Conservation (phyloP, 108 stramenopile species). For the Cyclotella kingstonii region DNA sequence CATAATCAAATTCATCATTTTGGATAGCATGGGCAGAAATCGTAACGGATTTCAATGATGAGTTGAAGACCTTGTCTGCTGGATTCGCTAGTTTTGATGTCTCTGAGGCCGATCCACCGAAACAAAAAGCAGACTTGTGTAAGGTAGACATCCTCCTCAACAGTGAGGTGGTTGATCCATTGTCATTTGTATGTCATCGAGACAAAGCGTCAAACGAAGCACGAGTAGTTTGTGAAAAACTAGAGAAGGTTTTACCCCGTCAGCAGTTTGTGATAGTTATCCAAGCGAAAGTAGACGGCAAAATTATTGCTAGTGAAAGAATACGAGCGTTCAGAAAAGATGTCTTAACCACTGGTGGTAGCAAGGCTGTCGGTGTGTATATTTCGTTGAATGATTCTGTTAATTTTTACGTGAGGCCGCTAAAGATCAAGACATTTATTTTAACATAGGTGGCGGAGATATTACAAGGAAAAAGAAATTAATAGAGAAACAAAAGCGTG, state of each 20-base stretch:
- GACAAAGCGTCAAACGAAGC: slow-evolving; percentile 75
- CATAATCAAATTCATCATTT: not conserved
- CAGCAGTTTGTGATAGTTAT: slow-evolving; percentile 98
- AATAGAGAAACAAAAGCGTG: slow-evolving; percentile 96
- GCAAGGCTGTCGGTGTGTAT: slow-evolving; percentile 84
- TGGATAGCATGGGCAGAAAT: slow-evolving; percentile 82
- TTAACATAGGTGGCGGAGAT: slow-evolving; percentile 78
- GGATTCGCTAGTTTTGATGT: slow-evolving; percentile 81
- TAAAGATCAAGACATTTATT: not conserved
- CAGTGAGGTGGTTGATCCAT: slow-evolving; percentile 85
- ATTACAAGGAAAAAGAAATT: slow-evolving; percentile 97
- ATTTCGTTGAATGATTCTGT: not conserved
- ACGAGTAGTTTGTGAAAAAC: slow-evolving; percentile 83
- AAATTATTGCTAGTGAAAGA: slow-evolving; percentile 79
- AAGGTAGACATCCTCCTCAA: slow-evolving; percentile 97
- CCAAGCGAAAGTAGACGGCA: slow-evolving; percentile 92
- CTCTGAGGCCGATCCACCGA: slow-evolving; percentile 63
- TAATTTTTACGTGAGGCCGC: not conserved
- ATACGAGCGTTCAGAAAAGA: slow-evolving; percentile 96
- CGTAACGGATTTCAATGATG: slow-evolving; percentile 83
- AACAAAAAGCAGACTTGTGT: slow-evolving; percentile 71
- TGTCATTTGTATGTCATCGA: slow-evolving; percentile 91
- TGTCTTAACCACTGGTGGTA: slow-evolving; percentile 90
- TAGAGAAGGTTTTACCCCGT: slow-evolving; percentile 89
- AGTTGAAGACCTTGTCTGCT: slow-evolving; percentile 73